phyloP scores from a whole-genome alignment of 2,329 filamentous ascomycete genomes.

The Eutypella sp. region DNA sequence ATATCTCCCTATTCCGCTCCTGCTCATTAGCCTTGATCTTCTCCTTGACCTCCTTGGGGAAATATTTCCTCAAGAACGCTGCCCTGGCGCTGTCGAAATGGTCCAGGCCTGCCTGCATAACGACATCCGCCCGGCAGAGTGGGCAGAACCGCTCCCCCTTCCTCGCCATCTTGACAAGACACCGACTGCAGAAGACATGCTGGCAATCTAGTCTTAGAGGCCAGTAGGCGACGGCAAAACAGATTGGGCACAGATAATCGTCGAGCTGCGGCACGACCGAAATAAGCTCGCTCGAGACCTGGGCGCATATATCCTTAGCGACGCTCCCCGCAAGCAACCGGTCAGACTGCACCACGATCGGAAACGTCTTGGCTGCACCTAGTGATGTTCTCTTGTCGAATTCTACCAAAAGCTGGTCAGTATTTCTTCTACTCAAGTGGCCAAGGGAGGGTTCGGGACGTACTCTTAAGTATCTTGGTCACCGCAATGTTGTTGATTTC shows the following conservation, averaged over 20 bases:
- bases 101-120: constrained; percentile 65
- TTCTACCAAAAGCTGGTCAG: constrained; percentile 42
- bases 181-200: constrained; percentile 80
- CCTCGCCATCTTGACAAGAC: constrained; percentile 74
- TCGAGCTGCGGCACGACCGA: constrained; percentile 74
- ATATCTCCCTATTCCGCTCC: constrained; percentile 68
- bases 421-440: constrained; percentile 2
- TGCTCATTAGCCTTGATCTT: constrained; percentile 69
- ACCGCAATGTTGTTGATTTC: constrained; percentile 77
- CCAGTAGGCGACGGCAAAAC: constrained; percentile 72
- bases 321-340: constrained; percentile 62
- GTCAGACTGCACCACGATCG: constrained; percentile 52
- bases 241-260: constrained; percentile 79
- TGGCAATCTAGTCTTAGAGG: constrained; percentile 72
- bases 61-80: constrained; percentile 69
- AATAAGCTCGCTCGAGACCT: constrained; percentile 68
- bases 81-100: constrained; percentile 66
- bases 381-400: constrained; percentile 83
- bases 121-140: constrained; percentile 66
- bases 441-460: constrained; percentile 17
- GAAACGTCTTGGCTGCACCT: constrained; percentile 60
- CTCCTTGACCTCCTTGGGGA: constrained; percentile 63
- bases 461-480: constrained; percentile 80
- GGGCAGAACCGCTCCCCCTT: constrained; percentile 66
- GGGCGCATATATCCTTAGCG: constrained; percentile 69